Evolutionary conservation across 768 basidiomycete species (phyloP).

Genomic region (Boletus edulis): DNA sequence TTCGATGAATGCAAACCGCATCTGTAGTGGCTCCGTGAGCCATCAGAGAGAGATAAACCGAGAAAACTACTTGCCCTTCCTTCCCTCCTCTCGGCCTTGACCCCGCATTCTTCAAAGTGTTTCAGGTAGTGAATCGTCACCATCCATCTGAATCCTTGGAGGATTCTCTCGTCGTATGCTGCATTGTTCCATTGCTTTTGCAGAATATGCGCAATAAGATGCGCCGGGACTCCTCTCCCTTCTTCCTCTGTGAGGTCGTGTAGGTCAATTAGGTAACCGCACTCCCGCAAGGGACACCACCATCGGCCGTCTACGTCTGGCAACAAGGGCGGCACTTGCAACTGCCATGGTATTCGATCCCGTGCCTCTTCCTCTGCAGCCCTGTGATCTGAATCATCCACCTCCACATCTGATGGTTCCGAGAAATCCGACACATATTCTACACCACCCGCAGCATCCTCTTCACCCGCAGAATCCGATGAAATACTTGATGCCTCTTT

Average conservation of each 20-base stretch:
- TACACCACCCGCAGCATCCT: conserved; percentile 13
- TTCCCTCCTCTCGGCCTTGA: conserved; percentile 12
- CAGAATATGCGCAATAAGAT: conserved; percentile 23
- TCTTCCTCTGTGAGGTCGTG: conserved; percentile 38
- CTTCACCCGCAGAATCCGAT: conserved; percentile 25
- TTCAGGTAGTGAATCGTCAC: conserved; percentile 26
- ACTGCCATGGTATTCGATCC: conserved; percentile 36
- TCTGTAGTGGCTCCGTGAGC: conserved; percentile 8
- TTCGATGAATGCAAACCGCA: conserved; percentile 7
- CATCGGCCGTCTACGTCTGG: conserved; percentile 46
- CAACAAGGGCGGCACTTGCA: conserved; percentile 38
- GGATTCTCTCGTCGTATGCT: conserved; percentile 27
- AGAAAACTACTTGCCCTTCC: conserved; percentile 16
- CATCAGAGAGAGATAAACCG: not conserved
- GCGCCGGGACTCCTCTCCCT: conserved; percentile 19
- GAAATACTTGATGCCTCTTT: not conserved
- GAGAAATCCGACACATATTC: conserved; percentile 60
- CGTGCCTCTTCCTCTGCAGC: conserved; percentile 19
- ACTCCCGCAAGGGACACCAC: conserved; percentile 47
- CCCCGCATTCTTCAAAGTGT: conserved; percentile 21
- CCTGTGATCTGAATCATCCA: conserved; percentile 35
- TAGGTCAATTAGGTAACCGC: conserved; percentile 47
- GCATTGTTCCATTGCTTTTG: conserved; percentile 37
- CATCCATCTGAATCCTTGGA: conserved; percentile 24
- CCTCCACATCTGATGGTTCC: conserved; percentile 44